These are phyloP conservation scores for Fomitopsis pulvina DNA, from an alignment of 768 basidiomycete genomes.

Conservation along the genomic window DNA sequence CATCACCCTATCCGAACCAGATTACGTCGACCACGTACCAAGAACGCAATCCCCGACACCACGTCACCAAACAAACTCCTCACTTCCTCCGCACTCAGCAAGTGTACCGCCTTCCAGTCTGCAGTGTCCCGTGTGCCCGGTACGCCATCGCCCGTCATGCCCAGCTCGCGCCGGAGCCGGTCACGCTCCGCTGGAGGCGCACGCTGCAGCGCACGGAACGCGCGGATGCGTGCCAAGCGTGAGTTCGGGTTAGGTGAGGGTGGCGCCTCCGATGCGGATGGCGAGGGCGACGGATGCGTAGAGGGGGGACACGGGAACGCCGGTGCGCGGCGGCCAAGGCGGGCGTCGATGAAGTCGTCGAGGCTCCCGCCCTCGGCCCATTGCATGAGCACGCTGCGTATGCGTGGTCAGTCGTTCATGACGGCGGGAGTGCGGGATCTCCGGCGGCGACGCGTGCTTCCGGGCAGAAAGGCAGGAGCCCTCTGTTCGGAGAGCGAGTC, in stretches of 20 bases:
- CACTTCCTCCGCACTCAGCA: slow-evolving; percentile 82
- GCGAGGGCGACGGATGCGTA: slow-evolving; percentile 13
- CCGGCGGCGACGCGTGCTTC: too few relatives aligned
- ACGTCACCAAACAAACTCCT: slow-evolving; percentile 78
- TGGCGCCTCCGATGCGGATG: slow-evolving; percentile 16
- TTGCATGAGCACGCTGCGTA: slow-evolving; percentile 81
- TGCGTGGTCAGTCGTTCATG: background rate
- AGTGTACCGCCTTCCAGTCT: slow-evolving; percentile 70
- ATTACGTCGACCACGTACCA: slow-evolving; percentile 44
- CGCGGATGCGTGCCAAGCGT: slow-evolving; percentile 67
- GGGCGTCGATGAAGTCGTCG: slow-evolving; percentile 81
- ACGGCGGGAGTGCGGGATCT: background rate
- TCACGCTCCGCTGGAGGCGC: slow-evolving; percentile 61
- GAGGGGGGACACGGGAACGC: slow-evolving; percentile 14
- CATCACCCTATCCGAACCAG: background rate
- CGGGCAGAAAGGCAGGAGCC: too few relatives aligned
- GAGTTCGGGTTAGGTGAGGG: slow-evolving; percentile 29
- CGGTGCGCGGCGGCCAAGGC: slow-evolving; percentile 52
- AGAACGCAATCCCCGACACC: slow-evolving; percentile 77
- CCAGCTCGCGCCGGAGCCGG: slow-evolving; percentile 48
- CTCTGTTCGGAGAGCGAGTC: background rate
- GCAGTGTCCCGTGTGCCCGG: slow-evolving; percentile 16
- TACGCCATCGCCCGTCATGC: slow-evolving; percentile 22
- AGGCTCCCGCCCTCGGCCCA: slow-evolving; percentile 89
- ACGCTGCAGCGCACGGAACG: slow-evolving; percentile 64